These are phyloP conservation scores for Sequoiadendron giganteum DNA, from an alignment of 75 land plant species.

Conservation along the genomic window DNA sequence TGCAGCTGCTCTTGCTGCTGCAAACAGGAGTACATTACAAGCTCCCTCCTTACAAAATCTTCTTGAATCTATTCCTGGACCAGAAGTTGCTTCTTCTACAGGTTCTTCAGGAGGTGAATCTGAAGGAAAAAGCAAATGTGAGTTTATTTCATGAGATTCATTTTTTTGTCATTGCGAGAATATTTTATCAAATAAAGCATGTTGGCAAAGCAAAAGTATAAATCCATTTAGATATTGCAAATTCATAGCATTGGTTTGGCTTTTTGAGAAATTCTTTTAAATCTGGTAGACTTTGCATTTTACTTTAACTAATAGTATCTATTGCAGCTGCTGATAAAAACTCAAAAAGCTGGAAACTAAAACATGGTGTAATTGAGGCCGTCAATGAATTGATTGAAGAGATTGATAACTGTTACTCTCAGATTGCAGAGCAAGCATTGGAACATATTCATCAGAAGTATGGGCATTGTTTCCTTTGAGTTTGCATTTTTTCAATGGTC, in stretches of 20 bases:
- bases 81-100: slow-evolving; percentile 44
- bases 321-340: slow-evolving; percentile 86
- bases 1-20: slow-evolving; percentile 89
- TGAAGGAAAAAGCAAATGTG: slow-evolving; percentile 92
- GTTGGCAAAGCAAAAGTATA: background rate
- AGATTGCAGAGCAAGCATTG: slow-evolving; percentile 97
- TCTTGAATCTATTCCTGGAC: slow-evolving; percentile 69
- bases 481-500: background rate
- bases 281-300: background rate
- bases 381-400: slow-evolving; percentile 90
- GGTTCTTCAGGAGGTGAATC: slow-evolving; percentile 84
- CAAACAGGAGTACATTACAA: slow-evolving; percentile 79
- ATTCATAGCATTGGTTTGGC: background rate
- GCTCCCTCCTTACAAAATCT: slow-evolving; percentile 94
- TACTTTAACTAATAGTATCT: background rate
- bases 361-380: slow-evolving; percentile 96
- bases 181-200: background rate
- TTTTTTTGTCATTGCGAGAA: background rate
- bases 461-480: background rate
- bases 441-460: slow-evolving; percentile 99
- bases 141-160: slow-evolving; percentile 16
- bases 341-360: slow-evolving; percentile 70
- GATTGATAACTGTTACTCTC: slow-evolving; percentile 83
- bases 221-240: background rate
- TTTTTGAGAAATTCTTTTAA: background rate